Conservation (phyloP, 768 basidiomycete species). For the Candolleomyces eurysporus region DNA sequence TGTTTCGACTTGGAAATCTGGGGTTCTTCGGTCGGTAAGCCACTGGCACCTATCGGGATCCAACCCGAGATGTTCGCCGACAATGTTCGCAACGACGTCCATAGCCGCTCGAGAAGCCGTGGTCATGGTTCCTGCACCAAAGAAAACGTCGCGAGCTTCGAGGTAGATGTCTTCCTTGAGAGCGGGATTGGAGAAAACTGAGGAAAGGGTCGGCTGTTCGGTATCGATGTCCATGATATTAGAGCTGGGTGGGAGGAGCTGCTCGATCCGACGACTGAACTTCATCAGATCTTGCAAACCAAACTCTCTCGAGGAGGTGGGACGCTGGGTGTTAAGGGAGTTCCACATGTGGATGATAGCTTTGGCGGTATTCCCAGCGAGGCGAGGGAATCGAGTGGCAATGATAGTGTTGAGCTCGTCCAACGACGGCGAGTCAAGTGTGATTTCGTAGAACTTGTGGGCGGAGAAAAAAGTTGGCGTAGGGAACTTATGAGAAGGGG, state of each 20-base stretch:
- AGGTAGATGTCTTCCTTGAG: slow-evolving; percentile 87
- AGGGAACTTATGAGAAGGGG: slow-evolving; percentile 47
- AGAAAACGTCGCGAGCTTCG: slow-evolving; percentile 90
- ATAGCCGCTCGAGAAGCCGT: slow-evolving; percentile 47
- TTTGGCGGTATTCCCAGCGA: slow-evolving; percentile 47
- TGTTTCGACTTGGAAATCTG: slow-evolving; percentile 66
- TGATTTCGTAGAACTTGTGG: slow-evolving; percentile 78
- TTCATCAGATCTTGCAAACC: slow-evolving; percentile 83
- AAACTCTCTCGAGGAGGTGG: slow-evolving; percentile 53
- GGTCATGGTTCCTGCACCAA: slow-evolving; percentile 65
- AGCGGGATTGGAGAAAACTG: slow-evolving; percentile 64
- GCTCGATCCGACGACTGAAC: slow-evolving; percentile 73
- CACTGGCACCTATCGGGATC: slow-evolving; percentile 69
- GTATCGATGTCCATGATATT: slow-evolving; percentile 41
- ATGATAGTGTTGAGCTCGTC: slow-evolving; percentile 75
- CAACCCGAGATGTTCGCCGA: slow-evolving; percentile 65
- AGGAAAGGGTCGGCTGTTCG: slow-evolving; percentile 32
- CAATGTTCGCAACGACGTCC: slow-evolving; percentile 46
- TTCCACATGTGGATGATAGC: slow-evolving; percentile 73
- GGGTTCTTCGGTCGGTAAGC: slow-evolving; percentile 63
- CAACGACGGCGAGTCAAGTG: slow-evolving; percentile 55
- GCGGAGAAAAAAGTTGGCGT: slow-evolving; percentile 76
- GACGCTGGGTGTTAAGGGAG: slow-evolving; percentile 45
- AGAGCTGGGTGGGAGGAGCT: slow-evolving; percentile 51
- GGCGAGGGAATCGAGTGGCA: slow-evolving; percentile 57